Base-by-base conservation (phyloP, 495 filamentous ascomycete species). In the Lasiosphaeria ovina region DNA sequence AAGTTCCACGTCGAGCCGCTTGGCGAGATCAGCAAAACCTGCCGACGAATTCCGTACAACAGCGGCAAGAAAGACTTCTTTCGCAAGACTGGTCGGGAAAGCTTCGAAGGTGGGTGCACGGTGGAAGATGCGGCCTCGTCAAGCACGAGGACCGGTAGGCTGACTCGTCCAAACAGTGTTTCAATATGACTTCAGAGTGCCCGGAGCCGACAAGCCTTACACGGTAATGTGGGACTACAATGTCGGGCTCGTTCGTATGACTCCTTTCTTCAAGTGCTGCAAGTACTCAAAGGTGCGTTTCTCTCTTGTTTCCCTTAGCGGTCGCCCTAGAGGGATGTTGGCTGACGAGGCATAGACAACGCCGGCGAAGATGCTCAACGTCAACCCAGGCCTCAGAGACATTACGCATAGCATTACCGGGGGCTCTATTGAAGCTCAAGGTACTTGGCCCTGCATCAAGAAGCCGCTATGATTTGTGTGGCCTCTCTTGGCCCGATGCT, bases 181-280 rank as follows among this genome's bases (percentile, higher is more conserved):
- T 72, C 86, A 93, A 59, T 98, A 98, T 73, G 86, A 81, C n/a
- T 98, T 96, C 76, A 83, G 84, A 66, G 70, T 87, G 31, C 87
- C 88, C 6, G 85, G 78, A 10, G 82, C 91, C 44, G 83, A 86
- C 6, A 82, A 79, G 62, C 72, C 79, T 52, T 92, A 91, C 78
- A 83, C 79, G 6, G 85, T 98, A 32, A 91, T 96, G 86, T 98
- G 94, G 94, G 94, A 98, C 72, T 97, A 97, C 73, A 92, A 92
- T 61, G 86, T 93, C 58, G 94, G 94, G n/a, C 87, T 97, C 33
- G 93, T 97, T 54, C 86, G 93, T 59, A 93, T 93, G 68, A 97
- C 94, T 6, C 89, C 91, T 47, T 89, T 98, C 68, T 98, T 98
- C 82, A 96, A 96, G 68, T 91, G 89, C 66, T 86, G 84, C 60